Conservation (phyloP, 2,329 filamentous ascomycete species). For the Aspergillus phoenicis region DNA sequence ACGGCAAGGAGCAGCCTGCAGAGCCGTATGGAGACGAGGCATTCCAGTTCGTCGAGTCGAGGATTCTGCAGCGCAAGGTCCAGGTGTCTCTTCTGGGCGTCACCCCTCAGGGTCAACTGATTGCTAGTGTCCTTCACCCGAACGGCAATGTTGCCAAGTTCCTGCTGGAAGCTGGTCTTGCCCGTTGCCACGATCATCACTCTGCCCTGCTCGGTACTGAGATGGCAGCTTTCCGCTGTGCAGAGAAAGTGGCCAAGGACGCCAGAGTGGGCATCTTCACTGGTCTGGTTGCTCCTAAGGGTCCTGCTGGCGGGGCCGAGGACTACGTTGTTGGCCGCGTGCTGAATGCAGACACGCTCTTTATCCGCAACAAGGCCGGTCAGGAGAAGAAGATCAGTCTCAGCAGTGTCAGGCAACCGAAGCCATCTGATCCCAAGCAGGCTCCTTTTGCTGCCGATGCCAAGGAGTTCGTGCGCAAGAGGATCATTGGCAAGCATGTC, state of each 20-base stretch:
- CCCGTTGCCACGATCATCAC: constrained; percentile 93
- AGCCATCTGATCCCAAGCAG: constrained; percentile 81
- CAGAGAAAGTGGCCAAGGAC: constrained; percentile 82
- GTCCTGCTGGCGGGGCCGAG: constrained; percentile 60
- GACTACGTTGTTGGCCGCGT: constrained; percentile 86
- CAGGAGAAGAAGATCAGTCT: constrained; percentile 87
- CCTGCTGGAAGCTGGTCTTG: constrained; percentile 83
- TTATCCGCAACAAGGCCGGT: constrained; percentile 81
- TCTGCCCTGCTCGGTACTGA: constrained; percentile 86
- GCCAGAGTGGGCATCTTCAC: constrained; percentile 79
- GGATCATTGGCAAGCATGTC: constrained; percentile 93
- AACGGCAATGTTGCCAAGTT: constrained; percentile 91
- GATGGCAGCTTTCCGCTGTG: constrained; percentile 82
- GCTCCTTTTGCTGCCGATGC: constrained; percentile 87
- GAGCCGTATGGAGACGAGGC: constrained; percentile 92
- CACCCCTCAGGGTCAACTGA: constrained; percentile 87
- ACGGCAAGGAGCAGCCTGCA: constrained; percentile 77
- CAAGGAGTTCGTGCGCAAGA: constrained; percentile 94
- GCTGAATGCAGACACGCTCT: constrained; percentile 84
- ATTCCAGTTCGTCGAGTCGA: constrained; percentile 79
- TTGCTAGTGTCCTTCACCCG: constrained; percentile 84
- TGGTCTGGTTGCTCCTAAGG: constrained; percentile 71
- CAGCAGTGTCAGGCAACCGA: constrained; percentile 92
- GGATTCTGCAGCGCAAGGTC: constrained; percentile 83
- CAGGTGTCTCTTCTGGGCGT: constrained; percentile 81